phyloP scores from a whole-genome alignment of 148 eudicot genomes.

The Pouteria glomerata region DNA sequence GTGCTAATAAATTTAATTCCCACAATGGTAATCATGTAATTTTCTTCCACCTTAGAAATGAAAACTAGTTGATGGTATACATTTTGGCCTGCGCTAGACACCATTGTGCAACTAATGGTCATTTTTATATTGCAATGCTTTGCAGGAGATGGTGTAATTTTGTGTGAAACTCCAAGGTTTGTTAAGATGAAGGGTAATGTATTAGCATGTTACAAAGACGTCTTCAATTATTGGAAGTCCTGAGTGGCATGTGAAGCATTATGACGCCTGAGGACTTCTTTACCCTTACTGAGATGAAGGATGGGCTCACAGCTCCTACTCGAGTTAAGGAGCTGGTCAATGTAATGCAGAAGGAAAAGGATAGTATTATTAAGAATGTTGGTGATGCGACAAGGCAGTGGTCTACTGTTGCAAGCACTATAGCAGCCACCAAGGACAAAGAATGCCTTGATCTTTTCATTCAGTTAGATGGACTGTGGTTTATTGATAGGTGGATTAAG shows the following conservation, averaged over 20 bases:
- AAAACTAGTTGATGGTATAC: no score
- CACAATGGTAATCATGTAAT: no score
- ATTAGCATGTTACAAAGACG: neutral
- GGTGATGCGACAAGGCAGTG: constrained; percentile 63
- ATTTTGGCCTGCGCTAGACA: no score
- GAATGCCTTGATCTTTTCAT: constrained; percentile 82
- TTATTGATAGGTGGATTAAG: constrained; percentile 70
- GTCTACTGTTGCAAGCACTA: constrained; percentile 76
- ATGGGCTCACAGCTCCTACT: constrained; percentile 67
- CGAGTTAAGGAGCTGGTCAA: constrained; percentile 76
- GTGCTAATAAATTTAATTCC: no score
- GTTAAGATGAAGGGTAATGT: constrained; percentile 4
- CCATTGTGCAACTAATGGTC: no score
- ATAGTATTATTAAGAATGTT: constrained; percentile 43
- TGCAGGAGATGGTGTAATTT: constrained; percentile 11
- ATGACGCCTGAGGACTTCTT: constrained; percentile 87
- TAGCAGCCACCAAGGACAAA: constrained; percentile 69
- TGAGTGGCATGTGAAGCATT: constrained; percentile 38
- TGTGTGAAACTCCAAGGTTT: neutral
- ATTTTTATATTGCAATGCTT: neutral
- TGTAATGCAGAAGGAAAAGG: constrained; percentile 57
- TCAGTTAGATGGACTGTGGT: constrained; percentile 64
- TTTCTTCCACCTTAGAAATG: no score
- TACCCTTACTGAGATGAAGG: constrained; percentile 79
- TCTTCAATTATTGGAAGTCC: constrained; percentile 13